Percentiles rank a stretch among this genome's conserved stretches.
These are phyloP conservation scores for Salix caprea DNA, from an alignment of 345 rosid species.

Conservation along the genomic window DNA sequence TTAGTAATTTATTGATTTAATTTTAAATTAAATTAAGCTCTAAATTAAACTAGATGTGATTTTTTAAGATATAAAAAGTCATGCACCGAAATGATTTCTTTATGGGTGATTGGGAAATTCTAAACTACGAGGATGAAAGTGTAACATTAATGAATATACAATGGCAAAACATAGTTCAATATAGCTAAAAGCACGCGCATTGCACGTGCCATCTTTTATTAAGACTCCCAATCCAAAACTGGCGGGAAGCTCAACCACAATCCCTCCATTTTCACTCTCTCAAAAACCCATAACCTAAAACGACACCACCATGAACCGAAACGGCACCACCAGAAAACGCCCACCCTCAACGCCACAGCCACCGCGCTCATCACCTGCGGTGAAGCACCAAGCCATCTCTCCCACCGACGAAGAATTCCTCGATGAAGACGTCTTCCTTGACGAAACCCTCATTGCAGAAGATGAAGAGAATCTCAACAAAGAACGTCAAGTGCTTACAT, in stretches of 20 bases:
- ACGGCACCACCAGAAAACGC: slow-evolving; percentile 54
- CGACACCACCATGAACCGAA: slow-evolving; percentile 37
- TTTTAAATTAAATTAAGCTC: too few species aligned
- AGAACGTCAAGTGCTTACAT: slow-evolving; percentile 62
- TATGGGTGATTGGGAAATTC: too few species aligned
- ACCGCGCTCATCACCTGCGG: slow-evolving; percentile 35
- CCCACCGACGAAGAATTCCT: slow-evolving; percentile 69
- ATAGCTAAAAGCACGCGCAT: too few species aligned
- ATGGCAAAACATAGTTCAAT: too few species aligned
- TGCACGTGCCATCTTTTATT: background rate
- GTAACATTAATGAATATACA: too few species aligned
- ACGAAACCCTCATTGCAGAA: slow-evolving; percentile 65
- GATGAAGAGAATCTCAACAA: slow-evolving; percentile 70
- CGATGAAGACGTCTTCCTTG: slow-evolving; percentile 79
- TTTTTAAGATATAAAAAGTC: too few species aligned
- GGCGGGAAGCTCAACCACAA: slow-evolving; percentile 34
- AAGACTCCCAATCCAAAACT: slow-evolving; percentile 8
- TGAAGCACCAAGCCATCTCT: slow-evolving; percentile 45
- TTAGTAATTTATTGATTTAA: too few species aligned
- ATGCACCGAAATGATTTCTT: too few species aligned
- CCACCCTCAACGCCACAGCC: slow-evolving; percentile 43
- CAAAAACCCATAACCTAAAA: background rate
- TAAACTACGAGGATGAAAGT: too few species aligned
- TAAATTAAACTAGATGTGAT: too few species aligned
- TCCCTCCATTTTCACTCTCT: slow-evolving; percentile 8